Evolutionary conservation across 2,329 filamentous ascomycete species (phyloP).

Genomic region (Aureobasidium sp.): DNA sequence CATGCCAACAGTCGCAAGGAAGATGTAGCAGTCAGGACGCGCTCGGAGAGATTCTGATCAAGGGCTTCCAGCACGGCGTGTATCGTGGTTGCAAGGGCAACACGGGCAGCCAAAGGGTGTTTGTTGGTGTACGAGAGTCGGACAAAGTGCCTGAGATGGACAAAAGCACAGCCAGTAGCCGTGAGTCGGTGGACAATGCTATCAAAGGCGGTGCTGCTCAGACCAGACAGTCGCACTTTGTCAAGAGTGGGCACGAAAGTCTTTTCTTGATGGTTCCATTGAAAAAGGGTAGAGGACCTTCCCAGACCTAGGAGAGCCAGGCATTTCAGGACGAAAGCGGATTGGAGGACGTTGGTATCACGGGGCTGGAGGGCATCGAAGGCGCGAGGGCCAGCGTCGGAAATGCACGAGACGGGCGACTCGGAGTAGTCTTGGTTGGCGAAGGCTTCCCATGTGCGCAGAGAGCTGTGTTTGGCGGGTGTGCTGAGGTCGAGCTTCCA

Average conservation of each 20-base stretch:
- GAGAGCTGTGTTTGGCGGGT: slow-evolving; percentile 26
- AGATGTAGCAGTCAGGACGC: slow-evolving; percentile 23
- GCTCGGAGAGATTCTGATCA: slow-evolving; percentile 30
- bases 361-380: slow-evolving; percentile 51
- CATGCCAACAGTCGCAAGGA: slow-evolving; percentile 33
- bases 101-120: slow-evolving; percentile 29
- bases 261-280: slow-evolving; percentile 45
- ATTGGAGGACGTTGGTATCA: slow-evolving; percentile 34
- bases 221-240: slow-evolving; percentile 41
- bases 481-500: slow-evolving; percentile 31
- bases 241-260: slow-evolving; percentile 43
- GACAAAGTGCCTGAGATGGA: slow-evolving; percentile 27
- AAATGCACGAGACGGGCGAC: slow-evolving; percentile 44
- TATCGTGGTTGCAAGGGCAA: slow-evolving; percentile 35
- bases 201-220: slow-evolving; percentile 40
- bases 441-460: slow-evolving; percentile 65
- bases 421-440: slow-evolving; percentile 34
- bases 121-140: slow-evolving; percentile 28
- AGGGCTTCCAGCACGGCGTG: slow-evolving; percentile 32
- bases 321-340: slow-evolving; percentile 36
- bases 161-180: slow-evolving; percentile 19
- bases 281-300: slow-evolving; percentile 62
- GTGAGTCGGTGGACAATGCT: slow-evolving; percentile 42
- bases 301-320: slow-evolving; percentile 61
- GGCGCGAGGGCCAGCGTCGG: slow-evolving; percentile 55